These are phyloP conservation scores for Dioszegia aurantiaca DNA, from an alignment of 768 basidiomycete genomes.

Conservation along the genomic window DNA sequence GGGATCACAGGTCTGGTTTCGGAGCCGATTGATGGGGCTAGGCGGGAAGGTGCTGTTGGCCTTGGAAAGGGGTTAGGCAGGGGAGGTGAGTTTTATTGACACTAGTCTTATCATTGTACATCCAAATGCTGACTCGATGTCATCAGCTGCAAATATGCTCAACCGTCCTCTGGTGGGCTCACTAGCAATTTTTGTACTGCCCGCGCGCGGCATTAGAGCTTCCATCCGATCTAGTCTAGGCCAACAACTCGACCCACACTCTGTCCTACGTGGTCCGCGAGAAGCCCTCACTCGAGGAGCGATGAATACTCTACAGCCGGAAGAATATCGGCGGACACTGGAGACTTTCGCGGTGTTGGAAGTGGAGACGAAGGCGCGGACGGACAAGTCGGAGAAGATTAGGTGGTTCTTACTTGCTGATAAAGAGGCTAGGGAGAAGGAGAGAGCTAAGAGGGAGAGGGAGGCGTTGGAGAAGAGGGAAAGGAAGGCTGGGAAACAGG, in stretches of 20 bases:
- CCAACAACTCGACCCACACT: slow-evolving; percentile 5
- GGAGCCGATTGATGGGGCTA: slow-evolving; percentile 50
- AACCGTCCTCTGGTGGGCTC: slow-evolving; percentile 40
- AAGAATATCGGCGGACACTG: neutral
- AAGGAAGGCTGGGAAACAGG: too few species aligned
- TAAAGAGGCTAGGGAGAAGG: slow-evolving; percentile 3
- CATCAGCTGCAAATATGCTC: slow-evolving; percentile 43
- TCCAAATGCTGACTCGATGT: neutral
- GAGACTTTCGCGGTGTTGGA: slow-evolving; percentile 2
- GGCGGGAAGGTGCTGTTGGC: slow-evolving; percentile 49
- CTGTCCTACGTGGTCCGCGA: slow-evolving; percentile 19
- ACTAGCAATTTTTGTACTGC: slow-evolving; percentile 20
- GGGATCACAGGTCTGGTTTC: slow-evolving; percentile 52
- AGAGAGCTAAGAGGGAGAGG: slow-evolving; percentile 1
- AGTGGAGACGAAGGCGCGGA: neutral
- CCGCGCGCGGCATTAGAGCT: slow-evolving; percentile 13
- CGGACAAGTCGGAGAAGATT: neutral
- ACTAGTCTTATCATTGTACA: neutral
- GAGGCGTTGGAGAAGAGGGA: slow-evolving; percentile 8
- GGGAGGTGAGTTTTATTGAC: slow-evolving; percentile 32
- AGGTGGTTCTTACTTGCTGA: slow-evolving; percentile 13
- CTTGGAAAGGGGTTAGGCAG: slow-evolving; percentile 48
- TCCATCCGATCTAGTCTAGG: slow-evolving; percentile 5
- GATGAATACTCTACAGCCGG: neutral
- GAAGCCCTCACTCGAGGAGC: slow-evolving; percentile 5